Evolutionary conservation across 306 rosid genomes (phyloP), one percentile per base, ranked within the genome.

Genomic region (Oemleria cerasiformis): DNA sequence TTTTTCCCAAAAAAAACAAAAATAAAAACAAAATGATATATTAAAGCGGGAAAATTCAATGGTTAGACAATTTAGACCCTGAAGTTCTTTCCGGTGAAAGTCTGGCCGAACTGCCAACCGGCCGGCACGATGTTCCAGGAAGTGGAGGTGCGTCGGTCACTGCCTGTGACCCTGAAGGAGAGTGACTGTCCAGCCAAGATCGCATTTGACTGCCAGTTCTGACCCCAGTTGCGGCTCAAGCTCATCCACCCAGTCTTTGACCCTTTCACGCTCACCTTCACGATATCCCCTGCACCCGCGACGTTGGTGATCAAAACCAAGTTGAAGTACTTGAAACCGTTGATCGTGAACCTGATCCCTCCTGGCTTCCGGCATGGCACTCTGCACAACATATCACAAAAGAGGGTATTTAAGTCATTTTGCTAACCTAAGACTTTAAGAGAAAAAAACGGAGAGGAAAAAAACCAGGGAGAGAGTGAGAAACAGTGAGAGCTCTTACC

Each of bases 161-260:
- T 88, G 75, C 79, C 83, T 67, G 88, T 89, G 53, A 92, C 86
- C 69, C 92, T 89, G 70, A 92, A 92, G 0, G 98, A 92, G 11
- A 92, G 87, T 61, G 96, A 82, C 85, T 92, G 98, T 40, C 96
- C 94, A 54, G 80, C 84, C 76, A 92, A 53, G 20, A 80, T 8
- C 0, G 72, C 7, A 42, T 72, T 69, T 40, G 81, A 75, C 70
- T 92, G 98, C 98, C 96, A 92, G 55, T 92, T 92, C 71, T 92
- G 98, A 63, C 98, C 98, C 98, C 94, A 92, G 77, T 92, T 92
- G 0, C 94, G 86, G 54, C 89, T 92, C 98, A 89, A 40, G 65
- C 78, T 79, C 89, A 89, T 84, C 98, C 98, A 92, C 7, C 71
- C 89, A 2, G 83, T 84, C 13, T 70, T 76, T 3, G 96, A 81